phyloP scores from a whole-genome alignment of 75 land plant genomes.

The Isoetes taiwanensis region DNA sequence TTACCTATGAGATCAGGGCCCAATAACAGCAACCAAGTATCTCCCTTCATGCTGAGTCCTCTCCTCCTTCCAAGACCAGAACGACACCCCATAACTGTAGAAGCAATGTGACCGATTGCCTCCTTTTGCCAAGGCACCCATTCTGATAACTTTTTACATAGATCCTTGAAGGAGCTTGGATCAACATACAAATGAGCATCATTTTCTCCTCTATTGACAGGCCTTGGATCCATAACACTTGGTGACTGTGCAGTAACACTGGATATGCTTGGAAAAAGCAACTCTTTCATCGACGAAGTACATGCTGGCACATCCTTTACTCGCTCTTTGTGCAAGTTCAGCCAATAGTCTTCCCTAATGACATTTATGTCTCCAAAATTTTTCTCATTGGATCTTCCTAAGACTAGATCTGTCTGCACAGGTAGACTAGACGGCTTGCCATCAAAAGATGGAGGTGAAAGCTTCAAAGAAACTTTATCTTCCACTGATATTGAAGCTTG shows the following conservation, averaged over 20 bases:
- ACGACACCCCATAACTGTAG: constrained; percentile 37
- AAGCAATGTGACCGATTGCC: constrained; percentile 47
- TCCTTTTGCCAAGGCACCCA: constrained; percentile 74
- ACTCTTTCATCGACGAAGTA: no score
- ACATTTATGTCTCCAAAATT: no score
- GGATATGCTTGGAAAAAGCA: no score
- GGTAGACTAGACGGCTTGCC: no score
- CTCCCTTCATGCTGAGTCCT: constrained; percentile 27
- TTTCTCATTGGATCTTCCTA: constrained; percentile 38
- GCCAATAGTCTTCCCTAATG: constrained; percentile 15
- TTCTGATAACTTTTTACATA: constrained; percentile 50
- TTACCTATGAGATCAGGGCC: constrained; percentile 77
- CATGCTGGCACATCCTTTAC: no score
- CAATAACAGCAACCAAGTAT: constrained; percentile 66
- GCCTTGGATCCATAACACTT: no score
- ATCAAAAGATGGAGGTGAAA: no score
- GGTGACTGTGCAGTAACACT: constrained; percentile 3
- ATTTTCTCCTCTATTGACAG: no score
- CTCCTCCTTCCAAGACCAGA: constrained; percentile 42
- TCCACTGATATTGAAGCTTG: no score
- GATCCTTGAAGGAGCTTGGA: no score
- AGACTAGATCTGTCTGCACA: constrained; percentile 54
- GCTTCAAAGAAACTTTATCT: no score
- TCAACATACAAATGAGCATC: no score
- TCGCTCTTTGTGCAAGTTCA: constrained; percentile 20